These are phyloP conservation scores for Rhodotorula glutinis DNA, from an alignment of 1,284 basidiomycete species.

Conservation along the genomic window DNA sequence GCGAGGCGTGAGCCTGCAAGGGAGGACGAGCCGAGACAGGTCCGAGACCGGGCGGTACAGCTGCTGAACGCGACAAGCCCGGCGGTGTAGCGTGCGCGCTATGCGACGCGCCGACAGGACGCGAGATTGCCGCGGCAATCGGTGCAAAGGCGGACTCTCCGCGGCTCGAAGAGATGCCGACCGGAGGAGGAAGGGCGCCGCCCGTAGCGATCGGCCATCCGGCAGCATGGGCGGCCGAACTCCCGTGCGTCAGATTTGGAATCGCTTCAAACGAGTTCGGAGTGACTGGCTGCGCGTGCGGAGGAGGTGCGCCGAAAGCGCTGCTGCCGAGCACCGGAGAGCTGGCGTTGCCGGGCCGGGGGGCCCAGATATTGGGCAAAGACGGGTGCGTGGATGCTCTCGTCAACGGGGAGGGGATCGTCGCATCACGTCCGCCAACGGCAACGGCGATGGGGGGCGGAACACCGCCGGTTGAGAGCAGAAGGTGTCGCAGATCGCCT, in stretches of 20 bases:
- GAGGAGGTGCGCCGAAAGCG: neutral
- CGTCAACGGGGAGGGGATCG: neutral
- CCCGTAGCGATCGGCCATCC: constrained; percentile 5
- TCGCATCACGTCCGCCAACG: neutral
- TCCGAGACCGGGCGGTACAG: neutral
- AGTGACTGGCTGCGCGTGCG: constrained; percentile 10
- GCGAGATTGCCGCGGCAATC: neutral
- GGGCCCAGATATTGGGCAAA: constrained; percentile 2
- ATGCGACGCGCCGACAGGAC: no score
- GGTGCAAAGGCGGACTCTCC: neutral
- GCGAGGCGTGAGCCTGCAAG: neutral
- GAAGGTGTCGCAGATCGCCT: constrained; percentile 21
- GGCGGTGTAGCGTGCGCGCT: neutral
- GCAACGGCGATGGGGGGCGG: neutral
- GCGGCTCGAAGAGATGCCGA: neutral
- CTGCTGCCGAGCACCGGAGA: constrained; percentile 4
- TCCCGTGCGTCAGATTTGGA: constrained; percentile 27
- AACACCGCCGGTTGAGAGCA: constrained; percentile 1
- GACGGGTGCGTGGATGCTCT: neutral
- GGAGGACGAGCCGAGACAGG: neutral
- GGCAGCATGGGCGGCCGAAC: constrained; percentile 12
- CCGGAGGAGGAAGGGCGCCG: neutral
- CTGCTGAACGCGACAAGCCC: neutral
- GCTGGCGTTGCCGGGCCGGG: neutral
- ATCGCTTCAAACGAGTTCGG: constrained; percentile 28